Conservation (phyloP, 2,329 filamentous ascomycete species). For the Pseudogymnoascus sp. region DNA sequence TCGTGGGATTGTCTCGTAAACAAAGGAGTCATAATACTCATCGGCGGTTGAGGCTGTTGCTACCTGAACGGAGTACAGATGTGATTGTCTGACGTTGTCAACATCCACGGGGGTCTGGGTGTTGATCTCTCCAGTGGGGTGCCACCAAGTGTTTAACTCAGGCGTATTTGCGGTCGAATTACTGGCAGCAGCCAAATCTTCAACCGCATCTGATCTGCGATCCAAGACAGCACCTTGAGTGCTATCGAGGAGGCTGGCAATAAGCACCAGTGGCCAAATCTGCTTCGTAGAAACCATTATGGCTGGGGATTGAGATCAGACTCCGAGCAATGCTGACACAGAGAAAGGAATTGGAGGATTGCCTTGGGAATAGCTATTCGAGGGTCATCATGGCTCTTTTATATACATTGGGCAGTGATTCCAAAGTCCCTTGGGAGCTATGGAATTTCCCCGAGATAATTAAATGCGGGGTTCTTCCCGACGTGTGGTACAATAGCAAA, state of each 20-base stretch:
- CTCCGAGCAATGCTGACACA: background rate
- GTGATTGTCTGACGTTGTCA: constrained; percentile 23
- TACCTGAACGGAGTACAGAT: constrained; percentile 21
- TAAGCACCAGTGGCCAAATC: background rate
- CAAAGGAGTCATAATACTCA: constrained; percentile 29
- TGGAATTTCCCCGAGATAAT: constrained; percentile 4
- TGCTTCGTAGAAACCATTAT: background rate
- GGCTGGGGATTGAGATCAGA: background rate
- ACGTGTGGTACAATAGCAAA: background rate
- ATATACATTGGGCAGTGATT: background rate
- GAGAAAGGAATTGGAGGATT: background rate
- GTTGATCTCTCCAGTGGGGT: constrained; percentile 22
- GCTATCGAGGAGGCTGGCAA: background rate
- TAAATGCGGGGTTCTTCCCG: background rate
- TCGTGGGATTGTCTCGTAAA: constrained; percentile 32
- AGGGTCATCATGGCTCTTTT: background rate
- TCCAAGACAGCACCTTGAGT: background rate
- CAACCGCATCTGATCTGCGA: background rate
- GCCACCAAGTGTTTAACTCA: constrained; percentile 19
- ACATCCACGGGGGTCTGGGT: constrained; percentile 18
- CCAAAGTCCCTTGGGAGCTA: background rate
- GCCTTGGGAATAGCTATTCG: background rate
- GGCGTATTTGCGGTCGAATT: background rate
- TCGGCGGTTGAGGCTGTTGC: constrained; percentile 7
- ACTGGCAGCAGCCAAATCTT: background rate